These are phyloP conservation scores for Luzula sylvatica DNA, from an alignment of 176 grass and related monocot species.

Conservation along the genomic window DNA sequence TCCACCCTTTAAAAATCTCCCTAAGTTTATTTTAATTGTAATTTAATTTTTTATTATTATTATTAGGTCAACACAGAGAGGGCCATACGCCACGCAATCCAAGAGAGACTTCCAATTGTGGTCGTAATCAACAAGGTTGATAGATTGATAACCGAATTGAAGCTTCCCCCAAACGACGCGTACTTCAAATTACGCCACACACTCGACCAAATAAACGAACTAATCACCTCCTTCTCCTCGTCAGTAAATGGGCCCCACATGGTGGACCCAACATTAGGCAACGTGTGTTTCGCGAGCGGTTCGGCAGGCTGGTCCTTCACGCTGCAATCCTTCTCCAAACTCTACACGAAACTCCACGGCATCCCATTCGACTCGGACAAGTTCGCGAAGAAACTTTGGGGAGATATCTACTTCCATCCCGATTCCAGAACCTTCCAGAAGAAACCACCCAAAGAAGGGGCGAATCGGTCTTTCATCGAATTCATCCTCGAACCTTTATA, in stretches of 20 bases:
- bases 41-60: slow-evolving; percentile 25
- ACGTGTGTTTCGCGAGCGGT: slow-evolving; percentile 95
- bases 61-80: slow-evolving; percentile 94
- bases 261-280: slow-evolving; percentile 80
- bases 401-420: slow-evolving; percentile 83
- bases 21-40: background rate
- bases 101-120: slow-evolving; percentile 91
- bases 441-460: slow-evolving; percentile 89
- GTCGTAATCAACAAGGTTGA: slow-evolving; percentile 99
- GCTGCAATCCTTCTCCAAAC: slow-evolving; percentile 81
- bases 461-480: slow-evolving; percentile 90
- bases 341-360: slow-evolving; percentile 87
- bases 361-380: slow-evolving; percentile 78
- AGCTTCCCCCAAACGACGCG: slow-evolving; percentile 87
- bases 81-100: slow-evolving; percentile 91
- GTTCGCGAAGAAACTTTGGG: slow-evolving; percentile 88
- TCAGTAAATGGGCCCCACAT: slow-evolving; percentile 70
- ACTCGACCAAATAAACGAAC: slow-evolving; percentile 76
- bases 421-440: slow-evolving; percentile 77
- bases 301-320: slow-evolving; percentile 97
- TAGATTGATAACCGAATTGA: slow-evolving; percentile 87
- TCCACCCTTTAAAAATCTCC: background rate
- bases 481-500: slow-evolving; percentile 93
- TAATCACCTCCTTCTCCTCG: slow-evolving; percentile 89
- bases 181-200: slow-evolving; percentile 97